Evolutionary conservation across 2,329 filamentous ascomycete species (phyloP).

Genomic region (Trichoderma arundinaceum): DNA sequence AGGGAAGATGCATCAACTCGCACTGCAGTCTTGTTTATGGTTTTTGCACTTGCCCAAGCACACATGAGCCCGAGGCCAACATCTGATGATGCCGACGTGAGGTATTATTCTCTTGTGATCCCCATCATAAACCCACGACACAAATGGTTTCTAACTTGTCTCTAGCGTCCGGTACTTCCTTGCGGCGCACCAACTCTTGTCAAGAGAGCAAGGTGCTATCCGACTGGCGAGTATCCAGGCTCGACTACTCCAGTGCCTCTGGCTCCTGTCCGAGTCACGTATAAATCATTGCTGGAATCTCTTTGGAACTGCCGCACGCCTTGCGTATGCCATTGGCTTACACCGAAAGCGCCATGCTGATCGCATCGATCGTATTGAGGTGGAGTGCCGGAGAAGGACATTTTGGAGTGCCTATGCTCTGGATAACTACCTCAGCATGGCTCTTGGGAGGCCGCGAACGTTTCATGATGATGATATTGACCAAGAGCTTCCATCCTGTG

Average conservation of each 20-base stretch:
- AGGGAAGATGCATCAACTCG: constrained; percentile 15
- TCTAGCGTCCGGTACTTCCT: constrained; percentile 19
- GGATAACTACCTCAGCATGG: constrained; percentile 26
- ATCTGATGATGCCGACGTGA: constrained; percentile 24
- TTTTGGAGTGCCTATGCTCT: constrained; percentile 25
- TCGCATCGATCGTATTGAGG: constrained; percentile 21
- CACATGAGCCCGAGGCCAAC: constrained; percentile 25
- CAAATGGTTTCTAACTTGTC: background rate
- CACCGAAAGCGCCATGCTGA: constrained; percentile 25
- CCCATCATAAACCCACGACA: background rate
- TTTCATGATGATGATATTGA: constrained; percentile 28
- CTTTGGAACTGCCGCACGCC: constrained; percentile 24
- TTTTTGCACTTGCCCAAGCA: constrained; percentile 24
- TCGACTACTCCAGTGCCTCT: constrained; percentile 20
- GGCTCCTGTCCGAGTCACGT: constrained; percentile 22
- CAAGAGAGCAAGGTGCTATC: constrained; percentile 22
- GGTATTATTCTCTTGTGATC: background rate
- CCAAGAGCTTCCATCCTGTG: constrained; percentile 18
- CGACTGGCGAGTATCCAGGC: constrained; percentile 21
- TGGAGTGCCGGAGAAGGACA: constrained; percentile 20
- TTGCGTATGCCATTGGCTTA: constrained; percentile 24
- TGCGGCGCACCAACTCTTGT: constrained; percentile 16
- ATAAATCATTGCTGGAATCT: constrained; percentile 29
- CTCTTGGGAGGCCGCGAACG: constrained; percentile 16
- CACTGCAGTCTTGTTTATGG: constrained; percentile 23